These are phyloP conservation scores for Globomyces sp. DNA, from an alignment of 371 early-diverging fungal species.

Conservation along the genomic window DNA sequence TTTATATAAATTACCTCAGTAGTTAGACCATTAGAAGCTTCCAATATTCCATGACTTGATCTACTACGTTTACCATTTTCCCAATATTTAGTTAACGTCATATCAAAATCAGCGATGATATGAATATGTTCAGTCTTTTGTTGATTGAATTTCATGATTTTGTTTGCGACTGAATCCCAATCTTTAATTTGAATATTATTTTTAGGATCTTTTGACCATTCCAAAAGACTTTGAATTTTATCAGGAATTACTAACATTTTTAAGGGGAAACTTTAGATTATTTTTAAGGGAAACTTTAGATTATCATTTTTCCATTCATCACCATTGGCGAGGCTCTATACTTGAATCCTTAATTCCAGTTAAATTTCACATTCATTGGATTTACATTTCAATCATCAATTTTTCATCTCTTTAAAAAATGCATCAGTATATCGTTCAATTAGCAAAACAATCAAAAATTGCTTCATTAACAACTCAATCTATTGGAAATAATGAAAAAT, in stretches of 20 bases:
- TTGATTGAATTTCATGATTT: not conserved
- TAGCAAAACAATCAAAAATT: constrained; percentile 66
- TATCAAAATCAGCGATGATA: constrained; percentile 62
- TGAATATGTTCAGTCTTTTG: constrained; percentile 5
- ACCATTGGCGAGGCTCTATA: no score
- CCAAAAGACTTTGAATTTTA: constrained; percentile 10
- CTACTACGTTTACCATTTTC: constrained; percentile 55
- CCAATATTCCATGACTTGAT: constrained; percentile 64
- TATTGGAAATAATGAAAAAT: constrained; percentile 55
- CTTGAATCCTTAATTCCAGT: no score
- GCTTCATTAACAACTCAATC: constrained; percentile 76
- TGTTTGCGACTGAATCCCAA: not conserved
- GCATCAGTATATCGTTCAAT: constrained; percentile 43
- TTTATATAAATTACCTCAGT: constrained; percentile 35
- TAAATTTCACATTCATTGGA: no score
- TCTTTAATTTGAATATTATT: constrained; percentile 12
- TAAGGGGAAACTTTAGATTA: no score
- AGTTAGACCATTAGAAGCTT: constrained; percentile 43
- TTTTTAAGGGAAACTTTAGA: no score
- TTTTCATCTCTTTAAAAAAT: constrained; percentile 6
- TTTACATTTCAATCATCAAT: no score
- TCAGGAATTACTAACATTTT: no score
- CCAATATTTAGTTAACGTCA: constrained; percentile 66
- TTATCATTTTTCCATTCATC: no score
- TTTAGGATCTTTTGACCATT: not conserved